Conservation (phyloP, 116 monocot species). For the Dioscorea cayenensis region DNA sequence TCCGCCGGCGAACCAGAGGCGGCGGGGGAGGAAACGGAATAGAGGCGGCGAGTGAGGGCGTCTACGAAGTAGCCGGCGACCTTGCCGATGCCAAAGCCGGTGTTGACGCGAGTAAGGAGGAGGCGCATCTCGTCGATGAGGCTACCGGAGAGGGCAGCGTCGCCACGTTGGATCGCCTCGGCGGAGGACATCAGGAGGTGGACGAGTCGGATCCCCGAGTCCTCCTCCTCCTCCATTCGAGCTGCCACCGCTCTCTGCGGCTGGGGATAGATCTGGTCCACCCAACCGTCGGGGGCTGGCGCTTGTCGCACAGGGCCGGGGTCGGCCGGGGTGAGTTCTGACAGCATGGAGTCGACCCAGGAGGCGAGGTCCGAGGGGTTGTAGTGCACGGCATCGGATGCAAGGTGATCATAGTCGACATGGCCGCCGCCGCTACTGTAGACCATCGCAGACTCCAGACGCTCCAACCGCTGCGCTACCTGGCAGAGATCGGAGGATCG, state of each 20-base stretch:
- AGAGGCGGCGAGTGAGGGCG: slow-evolving; percentile 8
- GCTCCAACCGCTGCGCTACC: slow-evolving; percentile 30
- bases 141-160: background rate
- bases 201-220: slow-evolving; percentile 8
- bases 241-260: slow-evolving; percentile 6
- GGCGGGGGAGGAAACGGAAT: background rate
- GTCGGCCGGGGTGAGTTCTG: slow-evolving; percentile 8
- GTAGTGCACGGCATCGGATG: slow-evolving; percentile 24
- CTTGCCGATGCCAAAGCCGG: slow-evolving; percentile 9
- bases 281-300: background rate
- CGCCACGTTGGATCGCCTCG: background rate
- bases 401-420: background rate
- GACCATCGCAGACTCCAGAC: slow-evolving; percentile 22
- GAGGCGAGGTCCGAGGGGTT: slow-evolving; percentile 37
- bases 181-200: slow-evolving; percentile 9
- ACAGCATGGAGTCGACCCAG: slow-evolving; percentile 42
- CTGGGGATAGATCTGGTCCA: background rate
- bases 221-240: slow-evolving; percentile 3
- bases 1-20: background rate
- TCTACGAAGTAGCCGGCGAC: slow-evolving; percentile 9
- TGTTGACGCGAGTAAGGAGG: slow-evolving; percentile 5
- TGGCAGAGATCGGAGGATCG: slow-evolving; percentile 32
- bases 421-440: background rate
- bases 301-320: background rate
- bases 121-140: slow-evolving; percentile 7